phyloP scores from a whole-genome alignment of 257 asterid species.

The Prunella vulgaris region DNA sequence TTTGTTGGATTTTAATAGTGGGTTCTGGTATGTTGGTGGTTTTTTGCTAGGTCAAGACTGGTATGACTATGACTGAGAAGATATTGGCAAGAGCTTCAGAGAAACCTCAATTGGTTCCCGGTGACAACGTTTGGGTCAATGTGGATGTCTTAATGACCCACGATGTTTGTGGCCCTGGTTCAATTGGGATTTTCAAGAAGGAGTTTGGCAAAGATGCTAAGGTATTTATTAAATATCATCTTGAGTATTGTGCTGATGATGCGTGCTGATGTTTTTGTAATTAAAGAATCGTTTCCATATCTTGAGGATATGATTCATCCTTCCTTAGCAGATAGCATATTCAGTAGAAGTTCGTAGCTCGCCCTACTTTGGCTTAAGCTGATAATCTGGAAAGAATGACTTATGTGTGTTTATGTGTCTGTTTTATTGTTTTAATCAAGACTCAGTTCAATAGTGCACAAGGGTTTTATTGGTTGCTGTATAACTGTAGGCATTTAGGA shows the following conservation, averaged over 20 bases:
- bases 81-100: constrained; percentile 78
- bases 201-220: constrained; percentile 89
- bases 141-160: constrained; percentile 92
- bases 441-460: neutral
- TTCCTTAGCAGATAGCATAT: no score
- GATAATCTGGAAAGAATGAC: neutral
- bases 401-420: no score
- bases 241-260: neutral
- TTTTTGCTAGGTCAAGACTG: constrained; percentile 68
- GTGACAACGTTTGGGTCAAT: constrained; percentile 90
- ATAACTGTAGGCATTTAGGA: neutral
- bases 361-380: no score
- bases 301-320: no score
- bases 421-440: no score
- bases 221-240: constrained; percentile 35
- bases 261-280: neutral
- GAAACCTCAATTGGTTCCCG: constrained; percentile 68
- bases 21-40: constrained; percentile 5
- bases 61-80: constrained; percentile 95
- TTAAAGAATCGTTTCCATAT: neutral
- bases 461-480: neutral
- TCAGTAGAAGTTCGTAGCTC: no score
- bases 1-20: constrained; percentile 18
- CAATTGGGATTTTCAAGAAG: constrained; percentile 76
- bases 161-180: constrained; percentile 88